A percentile compares a stretch with the other conserved stretches of the same genome.
Evolutionary conservation across 192 early-diverging fungal species (phyloP).

Genomic region (Jimgerdemannia lactiflua): DNA sequence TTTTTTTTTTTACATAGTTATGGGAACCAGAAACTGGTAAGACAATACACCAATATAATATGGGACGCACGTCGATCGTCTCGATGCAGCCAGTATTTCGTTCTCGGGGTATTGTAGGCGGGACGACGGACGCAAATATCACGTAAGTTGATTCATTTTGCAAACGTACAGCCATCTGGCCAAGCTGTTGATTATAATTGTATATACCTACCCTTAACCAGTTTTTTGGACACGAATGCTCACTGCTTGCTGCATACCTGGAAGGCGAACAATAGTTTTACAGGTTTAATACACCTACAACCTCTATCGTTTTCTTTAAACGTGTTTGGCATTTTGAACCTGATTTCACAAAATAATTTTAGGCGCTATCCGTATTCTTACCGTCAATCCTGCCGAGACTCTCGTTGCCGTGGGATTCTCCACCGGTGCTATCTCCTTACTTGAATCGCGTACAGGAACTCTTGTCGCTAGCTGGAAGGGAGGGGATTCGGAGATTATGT

Average conservation of each 20-base stretch:
- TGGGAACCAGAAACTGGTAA: conserved; percentile 58
- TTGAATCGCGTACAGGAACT: conserved; percentile 53
- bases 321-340: background rate
- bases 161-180: too few relatives aligned
- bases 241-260: conserved; percentile 31
- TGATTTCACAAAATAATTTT: background rate
- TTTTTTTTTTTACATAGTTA: conserved; percentile 37
- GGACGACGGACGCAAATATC: conserved; percentile 40
- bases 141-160: conserved; percentile 24
- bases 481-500: conserved; percentile 51
- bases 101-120: conserved; percentile 47
- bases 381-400: conserved; percentile 45
- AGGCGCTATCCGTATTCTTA: conserved; percentile 34
- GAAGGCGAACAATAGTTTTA: conserved; percentile 27
- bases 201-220: background rate
- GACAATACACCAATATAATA: conserved; percentile 45
- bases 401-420: conserved; percentile 52
- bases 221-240: conserved; percentile 37
- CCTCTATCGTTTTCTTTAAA: background rate
- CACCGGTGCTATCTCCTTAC: conserved; percentile 46
- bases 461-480: conserved; percentile 55
- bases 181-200: background rate
- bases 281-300: background rate
- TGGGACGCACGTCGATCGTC: conserved; percentile 37
- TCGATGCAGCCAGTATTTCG: conserved; percentile 49